Conservation (phyloP, 2,329 filamentous ascomycete species). For the Fusarium anguioides region DNA sequence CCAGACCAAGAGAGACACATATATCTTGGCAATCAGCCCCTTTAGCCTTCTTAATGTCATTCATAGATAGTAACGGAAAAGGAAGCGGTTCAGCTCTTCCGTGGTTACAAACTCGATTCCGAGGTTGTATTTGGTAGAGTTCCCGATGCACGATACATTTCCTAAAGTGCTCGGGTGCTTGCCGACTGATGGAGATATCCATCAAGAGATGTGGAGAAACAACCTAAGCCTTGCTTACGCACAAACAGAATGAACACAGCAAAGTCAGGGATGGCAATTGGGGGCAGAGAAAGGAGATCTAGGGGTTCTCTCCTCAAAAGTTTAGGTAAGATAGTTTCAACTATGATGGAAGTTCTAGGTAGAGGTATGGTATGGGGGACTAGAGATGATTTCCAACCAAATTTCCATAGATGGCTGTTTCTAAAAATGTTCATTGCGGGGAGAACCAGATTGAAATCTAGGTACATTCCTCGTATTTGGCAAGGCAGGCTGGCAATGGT, state of each 20-base stretch:
- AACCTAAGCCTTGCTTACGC: background rate
- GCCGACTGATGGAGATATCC: constrained; percentile 12
- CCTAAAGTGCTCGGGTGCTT: constrained; percentile 22
- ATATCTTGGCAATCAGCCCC: constrained; percentile 5
- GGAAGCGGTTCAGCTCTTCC: background rate
- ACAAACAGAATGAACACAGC: constrained; percentile 15
- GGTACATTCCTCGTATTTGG: constrained; percentile 10
- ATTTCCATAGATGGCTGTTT: background rate
- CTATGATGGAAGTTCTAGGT: background rate
- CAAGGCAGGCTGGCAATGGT: background rate
- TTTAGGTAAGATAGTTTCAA: background rate
- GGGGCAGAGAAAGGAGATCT: background rate
- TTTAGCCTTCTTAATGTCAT: background rate
- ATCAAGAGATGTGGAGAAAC: constrained; percentile 21
- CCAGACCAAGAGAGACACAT: background rate
- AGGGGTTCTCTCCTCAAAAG: too few relatives aligned
- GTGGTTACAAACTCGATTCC: background rate
- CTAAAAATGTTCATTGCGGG: constrained; percentile 8
- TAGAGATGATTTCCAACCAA: background rate
- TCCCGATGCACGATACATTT: constrained; percentile 8
- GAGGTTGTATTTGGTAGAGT: background rate
- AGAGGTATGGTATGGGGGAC: background rate
- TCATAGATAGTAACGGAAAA: background rate
- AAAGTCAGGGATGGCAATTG: constrained; percentile 1
- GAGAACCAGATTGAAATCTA: background rate